A percentile compares a stretch with the other conserved stretches of the same genome.
These are phyloP conservation scores for Echria macrotheca DNA, from an alignment of 495 filamentous ascomycete genomes.

Conservation along the genomic window DNA sequence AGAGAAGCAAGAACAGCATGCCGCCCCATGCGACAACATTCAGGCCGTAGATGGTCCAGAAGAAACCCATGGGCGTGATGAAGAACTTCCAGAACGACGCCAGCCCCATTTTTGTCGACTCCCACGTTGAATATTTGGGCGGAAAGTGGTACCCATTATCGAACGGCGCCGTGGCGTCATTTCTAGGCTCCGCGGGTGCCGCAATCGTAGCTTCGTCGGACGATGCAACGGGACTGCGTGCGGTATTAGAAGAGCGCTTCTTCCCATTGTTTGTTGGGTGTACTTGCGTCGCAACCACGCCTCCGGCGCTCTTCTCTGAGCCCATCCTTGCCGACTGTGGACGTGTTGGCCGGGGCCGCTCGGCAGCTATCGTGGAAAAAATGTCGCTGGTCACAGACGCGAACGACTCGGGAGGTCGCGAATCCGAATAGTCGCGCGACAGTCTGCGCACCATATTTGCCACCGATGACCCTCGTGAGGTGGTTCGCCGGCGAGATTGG, in stretches of 20 bases:
- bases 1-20: slow-evolving; percentile 81
- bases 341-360: not conserved
- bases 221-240: slow-evolving; percentile 2
- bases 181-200: not conserved
- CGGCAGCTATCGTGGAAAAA: slow-evolving; percentile 20
- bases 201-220: slow-evolving; percentile 14
- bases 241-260: not conserved
- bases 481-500: slow-evolving; percentile 8
- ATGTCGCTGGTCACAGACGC: slow-evolving; percentile 47
- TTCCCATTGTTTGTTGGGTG: slow-evolving; percentile 5
- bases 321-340: not conserved
- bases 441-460: slow-evolving; percentile 33
- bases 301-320: too few species aligned
- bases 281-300: too few species aligned
- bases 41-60: slow-evolving; percentile 71
- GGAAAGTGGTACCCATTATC: slow-evolving; percentile 67
- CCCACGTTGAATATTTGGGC: slow-evolving; percentile 58
- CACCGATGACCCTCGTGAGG: slow-evolving; percentile 23
- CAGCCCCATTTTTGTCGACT: slow-evolving; percentile 50
- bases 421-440: slow-evolving; percentile 42
- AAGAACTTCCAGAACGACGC: slow-evolving; percentile 51
- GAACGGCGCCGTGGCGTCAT: slow-evolving; percentile 21
- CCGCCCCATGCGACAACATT: slow-evolving; percentile 83
- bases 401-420: slow-evolving; percentile 46
- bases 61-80: slow-evolving; percentile 63